phyloP scores from a whole-genome alignment of 2,329 filamentous ascomycete species.

The Ceratocystis variospora region DNA sequence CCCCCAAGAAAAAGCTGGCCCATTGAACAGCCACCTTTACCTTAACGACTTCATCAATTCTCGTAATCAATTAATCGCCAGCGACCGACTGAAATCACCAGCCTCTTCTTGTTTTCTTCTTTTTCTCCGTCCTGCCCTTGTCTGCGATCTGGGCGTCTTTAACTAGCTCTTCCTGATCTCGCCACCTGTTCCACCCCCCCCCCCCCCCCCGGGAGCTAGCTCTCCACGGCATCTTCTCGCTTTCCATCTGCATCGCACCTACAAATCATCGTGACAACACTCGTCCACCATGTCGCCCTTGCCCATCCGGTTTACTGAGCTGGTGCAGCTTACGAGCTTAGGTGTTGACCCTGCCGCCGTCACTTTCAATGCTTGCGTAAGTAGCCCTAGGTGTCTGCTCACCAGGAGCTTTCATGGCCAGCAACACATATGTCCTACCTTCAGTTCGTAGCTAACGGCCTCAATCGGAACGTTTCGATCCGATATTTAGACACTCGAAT shows the following conservation, averaged over 20 bases:
- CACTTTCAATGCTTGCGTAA: conserved; percentile 68
- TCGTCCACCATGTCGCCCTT: conserved; percentile 46
- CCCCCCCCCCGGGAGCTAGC: conserved; percentile 16
- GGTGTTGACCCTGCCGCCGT: conserved; percentile 41
- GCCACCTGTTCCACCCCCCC: conserved; percentile 13
- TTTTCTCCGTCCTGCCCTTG: neutral
- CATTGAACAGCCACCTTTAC: conserved; percentile 17
- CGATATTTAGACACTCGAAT: conserved; percentile 72
- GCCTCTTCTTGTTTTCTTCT: neutral
- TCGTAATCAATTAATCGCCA: neutral
- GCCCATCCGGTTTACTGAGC: conserved; percentile 87
- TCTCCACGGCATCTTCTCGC: conserved; percentile 13
- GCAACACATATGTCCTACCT: neutral
- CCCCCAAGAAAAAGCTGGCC: conserved; percentile 1
- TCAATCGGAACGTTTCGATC: neutral
- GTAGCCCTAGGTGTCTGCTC: conserved; percentile 24
- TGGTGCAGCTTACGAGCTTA: conserved; percentile 51
- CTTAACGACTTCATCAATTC: neutral
- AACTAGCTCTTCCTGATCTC: conserved; percentile 15
- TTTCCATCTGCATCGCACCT: neutral
- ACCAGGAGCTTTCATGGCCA: neutral
- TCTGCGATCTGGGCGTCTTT: conserved; percentile 14
- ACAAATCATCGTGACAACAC: neutral
- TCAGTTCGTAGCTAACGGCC: conserved; percentile 3
- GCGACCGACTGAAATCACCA: neutral